Conservation (phyloP, 805 yeast species). For the Dipodascus albidus region DNA sequence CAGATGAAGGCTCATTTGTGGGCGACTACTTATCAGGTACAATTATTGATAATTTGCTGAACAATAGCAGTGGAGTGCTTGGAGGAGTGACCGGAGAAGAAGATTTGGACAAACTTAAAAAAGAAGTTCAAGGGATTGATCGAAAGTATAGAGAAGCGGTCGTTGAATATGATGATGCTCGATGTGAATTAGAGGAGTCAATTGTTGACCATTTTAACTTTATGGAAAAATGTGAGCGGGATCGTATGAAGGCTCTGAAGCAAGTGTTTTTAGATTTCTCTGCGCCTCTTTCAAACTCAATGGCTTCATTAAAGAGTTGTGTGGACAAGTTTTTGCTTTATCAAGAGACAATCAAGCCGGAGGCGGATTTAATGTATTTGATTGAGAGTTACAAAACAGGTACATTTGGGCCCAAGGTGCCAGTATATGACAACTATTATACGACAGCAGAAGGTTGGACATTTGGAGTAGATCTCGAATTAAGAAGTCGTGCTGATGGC, state of each 20-base stretch:
- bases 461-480: conserved; percentile 69
- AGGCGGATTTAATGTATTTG: conserved; percentile 52
- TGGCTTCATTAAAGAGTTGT: conserved; percentile 43
- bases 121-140: conserved; percentile 52
- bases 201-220: conserved; percentile 61
- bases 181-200: conserved; percentile 64
- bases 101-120: conserved; percentile 36
- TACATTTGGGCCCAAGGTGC: conserved; percentile 59
- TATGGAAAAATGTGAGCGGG: conserved; percentile 75
- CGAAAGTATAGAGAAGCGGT: conserved; percentile 43
- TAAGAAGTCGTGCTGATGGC: conserved; percentile 58
- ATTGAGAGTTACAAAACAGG: conserved; percentile 66
- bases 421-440: conserved; percentile 70
- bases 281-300: conserved; percentile 50
- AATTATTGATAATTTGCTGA: conserved; percentile 16
- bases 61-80: conserved; percentile 4
- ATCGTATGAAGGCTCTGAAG: conserved; percentile 64
- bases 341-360: conserved; percentile 65
- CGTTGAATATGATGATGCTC: conserved; percentile 44
- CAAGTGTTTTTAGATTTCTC: conserved; percentile 65
- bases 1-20: conserved; percentile 16
- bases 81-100: conserved; percentile 33
- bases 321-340: conserved; percentile 50
- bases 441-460: conserved; percentile 55
- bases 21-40: conserved; percentile 20